Evolutionary conservation across 768 basidiomycete genomes (phyloP).

Genomic region (Podaxis sp.): DNA sequence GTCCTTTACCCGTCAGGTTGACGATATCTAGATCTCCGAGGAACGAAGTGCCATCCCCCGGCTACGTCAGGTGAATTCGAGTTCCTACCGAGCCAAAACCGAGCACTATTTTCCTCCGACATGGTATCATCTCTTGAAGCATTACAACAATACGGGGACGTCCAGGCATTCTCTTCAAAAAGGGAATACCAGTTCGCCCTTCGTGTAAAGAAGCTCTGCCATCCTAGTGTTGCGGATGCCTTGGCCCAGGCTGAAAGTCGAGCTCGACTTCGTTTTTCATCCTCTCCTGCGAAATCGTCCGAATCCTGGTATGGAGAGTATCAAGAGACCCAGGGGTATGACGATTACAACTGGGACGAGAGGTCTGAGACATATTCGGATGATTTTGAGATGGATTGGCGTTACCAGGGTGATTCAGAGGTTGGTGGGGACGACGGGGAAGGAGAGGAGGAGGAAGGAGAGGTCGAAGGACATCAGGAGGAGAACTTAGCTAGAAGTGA

Average conservation of each 20-base stretch:
- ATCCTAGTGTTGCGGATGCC: constrained; percentile 18
- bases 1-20: neutral
- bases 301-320: neutral
- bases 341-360: neutral
- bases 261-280: neutral
- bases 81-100: neutral
- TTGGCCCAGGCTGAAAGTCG: neutral
- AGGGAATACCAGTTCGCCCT: constrained; percentile 14
- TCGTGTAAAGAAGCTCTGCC: constrained; percentile 44
- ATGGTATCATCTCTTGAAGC: neutral
- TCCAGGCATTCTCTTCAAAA: constrained; percentile 7
- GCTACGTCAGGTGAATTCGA: neutral
- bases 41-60: constrained; percentile 8
- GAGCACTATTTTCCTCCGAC: constrained; percentile 9
- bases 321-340: neutral
- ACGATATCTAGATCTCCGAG: constrained; percentile 15
- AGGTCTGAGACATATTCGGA: neutral
- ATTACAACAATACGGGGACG: neutral
- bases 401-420: neutral
- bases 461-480: neutral
- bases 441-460: neutral
- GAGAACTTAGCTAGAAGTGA: neutral
- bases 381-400: neutral
- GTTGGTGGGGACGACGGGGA: neutral
- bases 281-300: neutral